phyloP scores from a whole-genome alignment of 2,329 filamentous ascomycete genomes.

The Passalora sequoiae region DNA sequence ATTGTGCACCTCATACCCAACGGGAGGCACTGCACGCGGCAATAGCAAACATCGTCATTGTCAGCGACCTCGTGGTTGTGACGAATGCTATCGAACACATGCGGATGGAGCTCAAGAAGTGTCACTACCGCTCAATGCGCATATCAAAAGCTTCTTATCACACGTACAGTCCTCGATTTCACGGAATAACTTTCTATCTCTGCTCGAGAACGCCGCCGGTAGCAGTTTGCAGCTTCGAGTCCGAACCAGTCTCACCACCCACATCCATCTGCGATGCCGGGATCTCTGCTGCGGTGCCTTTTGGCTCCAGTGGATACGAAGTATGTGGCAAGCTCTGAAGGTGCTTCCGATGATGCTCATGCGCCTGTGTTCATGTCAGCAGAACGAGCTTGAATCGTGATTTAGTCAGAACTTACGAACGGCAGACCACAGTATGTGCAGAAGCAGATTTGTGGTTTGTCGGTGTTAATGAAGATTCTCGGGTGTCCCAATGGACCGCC shows the following conservation, averaged over 20 bases:
- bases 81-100: no score
- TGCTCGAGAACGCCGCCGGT: constrained; percentile 57
- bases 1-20: no score
- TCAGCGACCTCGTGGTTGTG: no score
- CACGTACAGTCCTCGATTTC: no score
- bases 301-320: constrained; percentile 63
- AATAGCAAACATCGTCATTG: no score
- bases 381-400: no score
- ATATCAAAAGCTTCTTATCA: no score
- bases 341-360: constrained; percentile 80
- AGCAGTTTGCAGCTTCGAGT: constrained; percentile 46
- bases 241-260: constrained; percentile 29
- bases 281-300: constrained; percentile 55
- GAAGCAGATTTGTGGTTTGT: constrained; percentile 87
- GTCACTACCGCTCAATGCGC: no score
- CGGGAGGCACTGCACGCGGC: no score
- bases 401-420: constrained; percentile 60
- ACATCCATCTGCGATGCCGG: constrained; percentile 39
- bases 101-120: no score
- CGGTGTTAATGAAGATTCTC: constrained; percentile 92
- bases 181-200: constrained; percentile 53
- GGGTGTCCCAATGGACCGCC: constrained; percentile 88
- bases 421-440: constrained; percentile 94
- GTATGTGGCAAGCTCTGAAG: constrained; percentile 76
- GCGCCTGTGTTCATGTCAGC: constrained; percentile 66